Conservation (phyloP, 176 grass and related monocot species). For the Carex cristatella region DNA sequence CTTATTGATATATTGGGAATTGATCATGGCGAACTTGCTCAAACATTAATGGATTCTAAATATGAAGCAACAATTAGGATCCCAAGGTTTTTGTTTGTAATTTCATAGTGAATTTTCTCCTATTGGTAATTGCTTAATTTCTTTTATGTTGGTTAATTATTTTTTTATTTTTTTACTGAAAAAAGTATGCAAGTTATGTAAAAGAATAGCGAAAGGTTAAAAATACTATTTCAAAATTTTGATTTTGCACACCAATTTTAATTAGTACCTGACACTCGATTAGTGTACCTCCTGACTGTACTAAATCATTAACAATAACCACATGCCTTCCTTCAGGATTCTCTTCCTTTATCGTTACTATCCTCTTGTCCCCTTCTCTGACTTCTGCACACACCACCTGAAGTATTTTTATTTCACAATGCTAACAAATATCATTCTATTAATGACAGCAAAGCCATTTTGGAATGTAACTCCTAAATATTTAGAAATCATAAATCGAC, state of each 20-base stretch:
- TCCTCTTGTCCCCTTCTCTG: constrained; percentile 71
- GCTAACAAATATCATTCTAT: not conserved
- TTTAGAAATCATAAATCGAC: not conserved
- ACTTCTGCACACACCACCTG: constrained; percentile 87
- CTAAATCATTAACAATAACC: constrained; percentile 94
- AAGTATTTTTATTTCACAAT: constrained; percentile 1
- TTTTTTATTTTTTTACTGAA: too few species aligned
- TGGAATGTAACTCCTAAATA: not conserved
- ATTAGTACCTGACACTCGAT: constrained; percentile 74
- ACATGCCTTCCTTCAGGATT: constrained; percentile 72
- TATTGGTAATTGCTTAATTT: not conserved
- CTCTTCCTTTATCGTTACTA: constrained; percentile 73
- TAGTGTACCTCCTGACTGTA: constrained; percentile 88
- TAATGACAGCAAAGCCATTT: not conserved
- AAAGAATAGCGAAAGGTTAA: not conserved
- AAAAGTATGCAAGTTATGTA: too few species aligned
- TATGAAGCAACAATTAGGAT: not conserved
- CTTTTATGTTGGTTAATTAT: too few species aligned
- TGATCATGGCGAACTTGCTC: not conserved
- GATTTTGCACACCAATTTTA: not conserved
- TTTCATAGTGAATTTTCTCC: too few species aligned
- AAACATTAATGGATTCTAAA: not conserved
- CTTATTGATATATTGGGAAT: not conserved
- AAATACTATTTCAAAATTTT: not conserved
- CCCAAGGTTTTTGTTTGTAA: too few species aligned